phyloP scores from a whole-genome alignment of 306 rosid species.

The Purshia tridentata region DNA sequence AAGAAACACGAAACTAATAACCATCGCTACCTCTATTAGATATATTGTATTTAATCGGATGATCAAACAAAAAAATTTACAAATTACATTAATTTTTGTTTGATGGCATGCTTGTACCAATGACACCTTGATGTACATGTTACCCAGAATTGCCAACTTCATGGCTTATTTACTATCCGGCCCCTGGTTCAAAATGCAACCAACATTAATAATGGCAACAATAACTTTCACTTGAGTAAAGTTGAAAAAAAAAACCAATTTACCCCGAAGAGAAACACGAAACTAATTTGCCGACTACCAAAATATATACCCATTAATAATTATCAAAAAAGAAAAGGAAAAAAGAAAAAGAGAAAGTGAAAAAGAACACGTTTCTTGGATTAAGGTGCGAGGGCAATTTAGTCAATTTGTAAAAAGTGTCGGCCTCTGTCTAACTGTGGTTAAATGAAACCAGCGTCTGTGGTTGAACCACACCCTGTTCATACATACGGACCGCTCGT shows the following conservation, averaged over 20 bases:
- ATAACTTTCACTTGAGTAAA: too few species aligned
- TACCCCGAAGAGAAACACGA: too few species aligned
- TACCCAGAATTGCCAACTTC: background rate
- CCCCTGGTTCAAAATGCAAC: background rate
- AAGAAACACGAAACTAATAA: too few species aligned
- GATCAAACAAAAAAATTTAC: too few species aligned
- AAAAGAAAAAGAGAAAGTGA: background rate
- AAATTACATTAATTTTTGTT: too few species aligned
- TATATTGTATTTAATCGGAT: too few species aligned
- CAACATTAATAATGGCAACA: background rate
- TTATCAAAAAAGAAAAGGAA: background rate
- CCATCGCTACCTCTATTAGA: too few species aligned
- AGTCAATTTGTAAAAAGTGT: conserved; percentile 38
- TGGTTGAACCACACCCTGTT: conserved; percentile 35
- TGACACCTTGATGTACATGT: background rate
- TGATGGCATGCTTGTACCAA: background rate
- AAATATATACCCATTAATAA: too few species aligned
- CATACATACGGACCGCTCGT: conserved; percentile 54
- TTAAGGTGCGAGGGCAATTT: conserved; percentile 12
- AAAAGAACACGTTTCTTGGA: background rate
- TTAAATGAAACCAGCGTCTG: conserved; percentile 43
- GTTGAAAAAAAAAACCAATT: too few species aligned
- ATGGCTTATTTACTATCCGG: background rate
- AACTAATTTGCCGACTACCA: too few species aligned
- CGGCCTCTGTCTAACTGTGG: conserved; percentile 70